Evolutionary conservation across 768 basidiomycete genomes (phyloP).

Genomic region (Rickenella mellea): DNA sequence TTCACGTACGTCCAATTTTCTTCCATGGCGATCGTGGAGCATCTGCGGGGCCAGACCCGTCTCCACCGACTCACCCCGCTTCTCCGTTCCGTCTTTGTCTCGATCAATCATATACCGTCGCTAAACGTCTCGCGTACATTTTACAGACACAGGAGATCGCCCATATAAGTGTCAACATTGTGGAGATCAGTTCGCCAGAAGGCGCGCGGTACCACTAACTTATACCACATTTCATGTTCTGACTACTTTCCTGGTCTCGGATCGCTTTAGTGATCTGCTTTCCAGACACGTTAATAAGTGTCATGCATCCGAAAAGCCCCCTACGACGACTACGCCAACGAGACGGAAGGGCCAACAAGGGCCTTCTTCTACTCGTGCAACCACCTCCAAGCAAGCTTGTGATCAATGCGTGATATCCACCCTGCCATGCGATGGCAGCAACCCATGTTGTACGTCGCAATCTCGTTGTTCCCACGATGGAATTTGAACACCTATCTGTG

Average conservation of each 20-base stretch:
- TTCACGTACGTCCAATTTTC: conserved; percentile 54
- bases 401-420: conserved; percentile 75
- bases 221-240: conserved; percentile 1
- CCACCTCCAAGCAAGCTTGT: conserved; percentile 76
- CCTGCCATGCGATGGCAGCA: conserved; percentile 70
- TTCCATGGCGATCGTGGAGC: conserved; percentile 15
- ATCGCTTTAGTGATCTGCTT: conserved; percentile 56
- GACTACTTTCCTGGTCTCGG: not conserved
- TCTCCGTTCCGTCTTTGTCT: conserved; percentile 1
- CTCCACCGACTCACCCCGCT: conserved; percentile 3
- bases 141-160: conserved; percentile 75
- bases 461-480: not conserved
- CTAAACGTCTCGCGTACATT: conserved; percentile 6
- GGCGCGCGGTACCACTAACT: conserved; percentile 30
- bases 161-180: conserved; percentile 85
- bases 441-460: conserved; percentile 57
- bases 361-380: conserved; percentile 59
- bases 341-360: conserved; percentile 60
- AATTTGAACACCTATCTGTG: not conserved
- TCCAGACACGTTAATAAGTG: conserved; percentile 85
- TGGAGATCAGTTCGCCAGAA: conserved; percentile 84
- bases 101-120: conserved; percentile 2
- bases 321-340: conserved; percentile 24
- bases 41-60: conserved; percentile 1
- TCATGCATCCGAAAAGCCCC: conserved; percentile 65